Percentiles rank a stretch among this genome's conserved stretches.
phyloP scores from a whole-genome alignment of 345 rosid species.

The Microcos paniculata region DNA sequence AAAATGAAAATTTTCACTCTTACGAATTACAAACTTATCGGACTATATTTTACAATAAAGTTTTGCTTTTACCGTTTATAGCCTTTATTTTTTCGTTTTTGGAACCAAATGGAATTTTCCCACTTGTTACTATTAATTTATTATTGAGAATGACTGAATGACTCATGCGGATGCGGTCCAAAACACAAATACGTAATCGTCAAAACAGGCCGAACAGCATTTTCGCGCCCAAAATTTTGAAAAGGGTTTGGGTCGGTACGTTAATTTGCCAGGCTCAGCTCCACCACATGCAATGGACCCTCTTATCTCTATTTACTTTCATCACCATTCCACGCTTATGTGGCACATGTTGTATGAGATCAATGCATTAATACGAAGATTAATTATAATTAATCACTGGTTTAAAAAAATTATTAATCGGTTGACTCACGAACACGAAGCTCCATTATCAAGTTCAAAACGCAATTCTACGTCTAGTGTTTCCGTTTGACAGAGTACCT shows the following conservation, averaged over 20 bases:
- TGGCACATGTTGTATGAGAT: not conserved
- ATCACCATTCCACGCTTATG: too few species aligned
- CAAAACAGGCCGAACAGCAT: too few species aligned
- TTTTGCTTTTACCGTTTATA: not conserved
- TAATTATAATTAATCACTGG: not conserved
- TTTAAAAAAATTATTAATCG: not conserved
- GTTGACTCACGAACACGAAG: not conserved
- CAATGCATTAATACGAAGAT: not conserved
- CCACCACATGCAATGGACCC: too few species aligned
- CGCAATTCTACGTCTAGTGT: slow-evolving; percentile 21
- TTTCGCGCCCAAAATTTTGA: too few species aligned
- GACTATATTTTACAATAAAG: not conserved
- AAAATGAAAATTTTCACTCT: not conserved
- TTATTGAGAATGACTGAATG: too few species aligned
- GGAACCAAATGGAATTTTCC: not conserved
- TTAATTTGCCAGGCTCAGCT: too few species aligned
- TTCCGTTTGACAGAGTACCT: not conserved
- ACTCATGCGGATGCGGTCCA: too few species aligned
- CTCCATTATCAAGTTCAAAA: slow-evolving; percentile 17
- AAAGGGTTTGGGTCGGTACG: too few species aligned
- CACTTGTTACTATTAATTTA: not conserved
- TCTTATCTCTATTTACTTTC: too few species aligned
- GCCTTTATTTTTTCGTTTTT: not conserved
- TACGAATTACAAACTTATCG: too few species aligned
- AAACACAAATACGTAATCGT: too few species aligned